phyloP scores from a whole-genome alignment of 441 rosid species.

The Pelargonium myrrhifolium region DNA sequence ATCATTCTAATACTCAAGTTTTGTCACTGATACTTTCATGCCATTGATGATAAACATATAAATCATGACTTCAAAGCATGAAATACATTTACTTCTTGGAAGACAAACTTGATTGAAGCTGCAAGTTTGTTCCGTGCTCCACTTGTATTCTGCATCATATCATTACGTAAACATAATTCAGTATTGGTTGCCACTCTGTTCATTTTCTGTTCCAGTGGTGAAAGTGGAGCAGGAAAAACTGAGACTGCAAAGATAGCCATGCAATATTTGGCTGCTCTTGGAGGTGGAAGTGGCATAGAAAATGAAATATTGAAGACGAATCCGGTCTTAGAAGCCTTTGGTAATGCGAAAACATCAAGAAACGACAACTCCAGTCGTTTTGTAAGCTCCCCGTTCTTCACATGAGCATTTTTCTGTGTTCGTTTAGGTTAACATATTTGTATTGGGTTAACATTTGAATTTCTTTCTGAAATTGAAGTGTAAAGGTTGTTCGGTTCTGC shows the following conservation, averaged over 20 bases:
- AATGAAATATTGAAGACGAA: slow-evolving; percentile 92
- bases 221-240: slow-evolving; percentile 99
- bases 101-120: too few relatives aligned
- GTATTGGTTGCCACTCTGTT: slow-evolving; percentile 14
- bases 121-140: too few relatives aligned
- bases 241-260: slow-evolving; percentile 99
- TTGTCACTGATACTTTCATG: too few relatives aligned
- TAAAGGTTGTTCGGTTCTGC: slow-evolving; percentile 1
- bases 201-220: slow-evolving; percentile 60
- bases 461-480: not conserved
- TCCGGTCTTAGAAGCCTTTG: slow-evolving; percentile 97
- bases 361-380: slow-evolving; percentile 98
- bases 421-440: slow-evolving; percentile 3
- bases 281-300: slow-evolving; percentile 98
- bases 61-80: too few relatives aligned
- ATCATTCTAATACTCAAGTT: not conserved
- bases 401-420: slow-evolving; percentile 4
- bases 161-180: not conserved
- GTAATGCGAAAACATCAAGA: slow-evolving; percentile 92
- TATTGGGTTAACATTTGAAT: not conserved
- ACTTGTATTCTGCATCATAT: not conserved
- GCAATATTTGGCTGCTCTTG: slow-evolving; percentile 98
- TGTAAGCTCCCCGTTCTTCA: slow-evolving; percentile 51
- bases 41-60: too few relatives aligned
- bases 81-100: too few relatives aligned